Evolutionary conservation across 805 yeast genomes (phyloP).

Genomic region (Candida easanensis): DNA sequence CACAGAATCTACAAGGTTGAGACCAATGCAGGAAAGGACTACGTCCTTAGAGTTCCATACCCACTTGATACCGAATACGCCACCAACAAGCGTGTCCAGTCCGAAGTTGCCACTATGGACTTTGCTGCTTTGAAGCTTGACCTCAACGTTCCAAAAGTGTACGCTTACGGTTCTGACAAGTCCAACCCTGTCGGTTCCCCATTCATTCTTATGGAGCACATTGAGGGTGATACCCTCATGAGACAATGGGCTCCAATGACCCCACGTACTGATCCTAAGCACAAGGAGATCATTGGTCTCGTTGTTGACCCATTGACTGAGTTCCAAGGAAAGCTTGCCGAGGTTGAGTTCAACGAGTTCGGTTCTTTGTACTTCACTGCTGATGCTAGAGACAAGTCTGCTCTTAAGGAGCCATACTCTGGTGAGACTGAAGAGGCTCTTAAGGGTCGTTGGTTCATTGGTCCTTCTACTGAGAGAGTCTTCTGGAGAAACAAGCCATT

Average conservation of each 20-base stretch:
- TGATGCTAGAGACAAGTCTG: conserved; percentile 47
- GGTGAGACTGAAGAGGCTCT: conserved; percentile 55
- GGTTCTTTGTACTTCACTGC: conserved; percentile 82
- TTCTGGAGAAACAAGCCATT: conserved; percentile 67
- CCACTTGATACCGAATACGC: conserved; percentile 63
- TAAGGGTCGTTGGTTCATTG: conserved; percentile 78
- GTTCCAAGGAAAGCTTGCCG: conserved; percentile 53
- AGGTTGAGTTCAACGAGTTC: conserved; percentile 60
- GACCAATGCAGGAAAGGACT: conserved; percentile 56
- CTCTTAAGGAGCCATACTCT: conserved; percentile 43
- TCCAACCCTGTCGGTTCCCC: conserved; percentile 69
- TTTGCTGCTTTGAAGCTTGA: conserved; percentile 65
- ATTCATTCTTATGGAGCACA: conserved; percentile 75
- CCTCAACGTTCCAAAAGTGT: conserved; percentile 69
- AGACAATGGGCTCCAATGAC: conserved; percentile 85
- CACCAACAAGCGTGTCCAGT: conserved; percentile 65
- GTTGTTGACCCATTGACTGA: conserved; percentile 76
- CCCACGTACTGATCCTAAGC: conserved; percentile 51
- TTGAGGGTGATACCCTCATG: conserved; percentile 83
- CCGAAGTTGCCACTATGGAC: conserved; percentile 94
- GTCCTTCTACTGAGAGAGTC: conserved; percentile 81
- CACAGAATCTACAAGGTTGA: conserved; percentile 80
- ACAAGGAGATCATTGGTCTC: conserved; percentile 47
- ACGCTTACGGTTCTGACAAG: conserved; percentile 58
- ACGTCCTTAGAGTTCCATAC: conserved; percentile 85